A percentile compares a stretch with the other conserved stretches of the same genome.
phyloP scores from a whole-genome alignment of 2,329 filamentous ascomycete species.

The Bimuria novae-zelandiae region DNA sequence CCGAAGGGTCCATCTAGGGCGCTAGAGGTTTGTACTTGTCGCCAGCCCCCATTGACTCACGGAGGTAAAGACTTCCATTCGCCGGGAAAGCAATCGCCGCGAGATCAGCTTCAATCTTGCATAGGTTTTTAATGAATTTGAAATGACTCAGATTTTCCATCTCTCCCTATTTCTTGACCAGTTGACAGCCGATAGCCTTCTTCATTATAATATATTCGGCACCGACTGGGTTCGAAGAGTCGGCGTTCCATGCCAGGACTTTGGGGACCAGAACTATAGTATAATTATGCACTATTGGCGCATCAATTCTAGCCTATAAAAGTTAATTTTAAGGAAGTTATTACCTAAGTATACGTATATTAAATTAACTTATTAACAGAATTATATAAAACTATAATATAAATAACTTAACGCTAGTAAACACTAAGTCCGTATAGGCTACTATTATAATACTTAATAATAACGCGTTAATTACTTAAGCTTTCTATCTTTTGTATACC shows the following conservation, averaged over 20 bases:
- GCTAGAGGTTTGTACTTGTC: constrained; percentile 13
- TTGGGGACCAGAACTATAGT: constrained; percentile 31
- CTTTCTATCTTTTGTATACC: too few relatives aligned
- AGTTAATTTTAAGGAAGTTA: too few relatives aligned
- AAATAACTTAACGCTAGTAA: too few relatives aligned
- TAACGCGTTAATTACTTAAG: too few relatives aligned
- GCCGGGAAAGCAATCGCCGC: constrained; percentile 28
- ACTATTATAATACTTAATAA: too few relatives aligned
- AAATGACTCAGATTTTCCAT: constrained; percentile 30
- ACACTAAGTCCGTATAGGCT: too few relatives aligned
- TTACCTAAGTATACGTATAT: too few relatives aligned
- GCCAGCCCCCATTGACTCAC: constrained; percentile 13
- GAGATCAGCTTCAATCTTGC: constrained; percentile 29
- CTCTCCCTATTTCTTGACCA: constrained; percentile 36
- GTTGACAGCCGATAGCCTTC: constrained; percentile 30
- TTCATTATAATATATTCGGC: constrained; percentile 46
- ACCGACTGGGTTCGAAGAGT: constrained; percentile 35
- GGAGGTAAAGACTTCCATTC: constrained; percentile 41
- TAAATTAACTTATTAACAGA: too few relatives aligned
- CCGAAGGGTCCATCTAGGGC: constrained; percentile 11
- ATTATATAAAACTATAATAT: too few relatives aligned
- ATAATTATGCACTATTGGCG: constrained; percentile 20
- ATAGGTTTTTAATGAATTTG: constrained; percentile 33
- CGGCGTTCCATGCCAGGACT: constrained; percentile 33
- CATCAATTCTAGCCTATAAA: too few relatives aligned